Percentiles rank a stretch among this genome's conserved stretches.
phyloP scores from a whole-genome alignment of 2,329 filamentous ascomycete genomes.

The Hymenoscyphus repandus region DNA sequence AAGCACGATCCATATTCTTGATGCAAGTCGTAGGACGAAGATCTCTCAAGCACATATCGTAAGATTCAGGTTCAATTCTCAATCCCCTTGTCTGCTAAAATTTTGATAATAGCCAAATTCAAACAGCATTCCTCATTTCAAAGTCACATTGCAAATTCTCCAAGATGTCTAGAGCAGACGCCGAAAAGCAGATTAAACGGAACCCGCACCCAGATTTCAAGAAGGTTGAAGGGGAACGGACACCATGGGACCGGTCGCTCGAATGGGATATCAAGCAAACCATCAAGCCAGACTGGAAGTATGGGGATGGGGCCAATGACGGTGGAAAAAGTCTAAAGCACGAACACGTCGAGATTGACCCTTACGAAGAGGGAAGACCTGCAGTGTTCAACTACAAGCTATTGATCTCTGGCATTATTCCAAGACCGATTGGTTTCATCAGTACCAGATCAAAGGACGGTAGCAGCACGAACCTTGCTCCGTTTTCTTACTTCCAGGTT shows the following conservation, averaged over 20 bases:
- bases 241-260: slow-evolving; percentile 48
- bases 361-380: slow-evolving; percentile 64
- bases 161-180: slow-evolving; percentile 24
- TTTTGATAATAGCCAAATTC: too few relatives aligned
- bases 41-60: too few relatives aligned
- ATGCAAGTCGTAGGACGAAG: too few relatives aligned
- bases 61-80: too few relatives aligned
- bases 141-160: not conserved
- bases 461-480: slow-evolving; percentile 68
- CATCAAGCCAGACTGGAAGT: slow-evolving; percentile 58
- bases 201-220: slow-evolving; percentile 75
- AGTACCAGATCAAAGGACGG: slow-evolving; percentile 57
- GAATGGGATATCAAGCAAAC: slow-evolving; percentile 57
- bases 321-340: slow-evolving; percentile 40
- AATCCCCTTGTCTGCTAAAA: too few relatives aligned
- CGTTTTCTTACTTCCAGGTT: slow-evolving; percentile 82
- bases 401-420: slow-evolving; percentile 76
- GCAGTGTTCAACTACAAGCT: slow-evolving; percentile 82
- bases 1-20: too few relatives aligned
- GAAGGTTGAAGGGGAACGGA: slow-evolving; percentile 59
- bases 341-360: slow-evolving; percentile 72
- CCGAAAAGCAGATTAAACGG: slow-evolving; percentile 40
- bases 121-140: too few relatives aligned
- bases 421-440: slow-evolving; percentile 70
- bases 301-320: slow-evolving; percentile 61